Evolutionary conservation across 2,329 filamentous ascomycete species (phyloP).

Genomic region (Pyrenophora teres): DNA sequence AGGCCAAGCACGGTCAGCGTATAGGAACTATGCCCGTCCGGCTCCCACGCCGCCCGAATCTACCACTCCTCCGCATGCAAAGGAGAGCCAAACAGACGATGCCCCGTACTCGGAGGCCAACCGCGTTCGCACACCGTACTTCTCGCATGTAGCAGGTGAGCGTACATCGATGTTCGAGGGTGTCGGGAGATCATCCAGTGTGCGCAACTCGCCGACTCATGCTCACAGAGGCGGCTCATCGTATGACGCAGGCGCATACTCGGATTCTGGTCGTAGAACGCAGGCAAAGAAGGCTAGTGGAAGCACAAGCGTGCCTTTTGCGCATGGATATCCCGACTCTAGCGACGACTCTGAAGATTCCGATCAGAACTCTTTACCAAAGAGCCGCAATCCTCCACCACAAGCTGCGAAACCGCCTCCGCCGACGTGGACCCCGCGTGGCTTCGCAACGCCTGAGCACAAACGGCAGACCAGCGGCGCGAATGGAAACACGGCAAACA

Average conservation of each 20-base stretch:
- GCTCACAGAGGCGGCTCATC: constrained; percentile 28
- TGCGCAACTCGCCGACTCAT: constrained; percentile 54
- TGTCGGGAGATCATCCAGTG: constrained; percentile 59
- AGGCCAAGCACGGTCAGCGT: constrained; percentile 60
- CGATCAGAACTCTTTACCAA: constrained; percentile 31
- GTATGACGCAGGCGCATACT: constrained; percentile 32
- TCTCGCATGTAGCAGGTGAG: constrained; percentile 57
- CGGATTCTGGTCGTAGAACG: constrained; percentile 38
- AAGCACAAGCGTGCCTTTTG: constrained; percentile 26
- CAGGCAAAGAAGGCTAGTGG: constrained; percentile 35
- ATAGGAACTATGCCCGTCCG: constrained; percentile 47
- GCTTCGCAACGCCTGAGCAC: constrained; percentile 25
- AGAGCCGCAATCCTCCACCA: constrained; percentile 19
- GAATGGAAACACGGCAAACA: constrained; percentile 27
- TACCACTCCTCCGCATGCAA: constrained; percentile 24
- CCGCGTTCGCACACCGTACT: constrained; percentile 60
- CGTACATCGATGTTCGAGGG: constrained; percentile 61
- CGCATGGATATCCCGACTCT: constrained; percentile 38
- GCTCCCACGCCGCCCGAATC: constrained; percentile 36
- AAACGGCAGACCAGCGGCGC: constrained; percentile 19
- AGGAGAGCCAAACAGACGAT: constrained; percentile 30
- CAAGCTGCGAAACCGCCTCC: constrained; percentile 24
- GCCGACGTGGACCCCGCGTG: constrained; percentile 22
- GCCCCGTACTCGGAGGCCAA: constrained; percentile 52
- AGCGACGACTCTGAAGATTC: constrained; percentile 33